A percentile compares a stretch with the other conserved stretches of the same genome.
phyloP scores from a whole-genome alignment of 225 moss, liverwort and hornwort genomes.

The Antitrichia curtipendula region DNA sequence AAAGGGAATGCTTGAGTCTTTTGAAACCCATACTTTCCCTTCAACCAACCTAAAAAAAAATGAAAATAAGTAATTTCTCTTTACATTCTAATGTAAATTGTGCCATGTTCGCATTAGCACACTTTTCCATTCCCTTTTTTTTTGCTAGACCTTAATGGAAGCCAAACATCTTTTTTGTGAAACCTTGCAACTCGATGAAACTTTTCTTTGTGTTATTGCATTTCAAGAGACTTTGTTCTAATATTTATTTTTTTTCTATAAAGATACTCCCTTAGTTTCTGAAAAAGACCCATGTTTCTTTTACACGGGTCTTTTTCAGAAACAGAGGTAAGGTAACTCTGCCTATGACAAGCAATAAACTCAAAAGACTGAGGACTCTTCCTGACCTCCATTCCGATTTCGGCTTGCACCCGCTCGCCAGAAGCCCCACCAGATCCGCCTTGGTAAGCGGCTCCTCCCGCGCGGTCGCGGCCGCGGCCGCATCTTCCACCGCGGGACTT shows the following conservation, averaged over 20 bases:
- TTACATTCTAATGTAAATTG: background rate
- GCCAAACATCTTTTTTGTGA: background rate
- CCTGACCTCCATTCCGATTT: constrained; percentile 70
- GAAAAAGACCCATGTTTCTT: too few relatives aligned
- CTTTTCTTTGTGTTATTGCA: fast-evolving
- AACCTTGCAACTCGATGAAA: background rate
- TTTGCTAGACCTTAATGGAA: background rate
- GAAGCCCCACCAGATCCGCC: constrained; percentile 49
- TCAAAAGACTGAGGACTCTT: background rate
- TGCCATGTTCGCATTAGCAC: background rate
- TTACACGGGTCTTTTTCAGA: too few relatives aligned
- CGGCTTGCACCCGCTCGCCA: constrained; percentile 74
- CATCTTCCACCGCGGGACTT: constrained; percentile 54
- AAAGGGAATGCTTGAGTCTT: background rate
- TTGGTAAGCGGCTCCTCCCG: constrained; percentile 33
- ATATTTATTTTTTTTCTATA: too few relatives aligned
- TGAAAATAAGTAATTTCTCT: background rate
- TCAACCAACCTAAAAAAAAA: fast-evolving
- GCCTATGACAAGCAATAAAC: too few relatives aligned
- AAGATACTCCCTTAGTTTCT: too few relatives aligned
- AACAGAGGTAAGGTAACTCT: too few relatives aligned
- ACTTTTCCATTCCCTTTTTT: background rate
- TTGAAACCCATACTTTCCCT: background rate
- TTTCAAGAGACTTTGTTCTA: background rate
- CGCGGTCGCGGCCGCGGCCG: background rate